Base-by-base conservation (phyloP, 306 rosid genomes). In the Cucumis sativus region DNA sequence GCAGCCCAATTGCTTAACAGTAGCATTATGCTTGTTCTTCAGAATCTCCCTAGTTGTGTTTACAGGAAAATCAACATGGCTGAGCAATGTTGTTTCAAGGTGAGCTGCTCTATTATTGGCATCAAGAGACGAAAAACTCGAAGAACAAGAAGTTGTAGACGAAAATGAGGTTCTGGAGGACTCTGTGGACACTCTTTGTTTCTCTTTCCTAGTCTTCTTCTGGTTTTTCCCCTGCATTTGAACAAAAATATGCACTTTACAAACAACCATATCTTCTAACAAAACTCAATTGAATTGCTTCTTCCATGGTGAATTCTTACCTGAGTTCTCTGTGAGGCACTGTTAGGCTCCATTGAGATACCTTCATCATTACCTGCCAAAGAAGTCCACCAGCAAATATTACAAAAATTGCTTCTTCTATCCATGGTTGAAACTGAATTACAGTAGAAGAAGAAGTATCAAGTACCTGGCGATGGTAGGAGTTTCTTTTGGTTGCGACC, bases 51-150 rank as follows among this genome's bases (percentile, higher is more conserved):
- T 79, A 33, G 67, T 82, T 41, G 59, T 65, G 33, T 79, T 82
- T 58, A 78, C 82, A 2, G 76, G 79, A 55, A 45, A 77, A 80
- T 37, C 72, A 49, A 59, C 71, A 67, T 37, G 92, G 82, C 66
- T 65, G 40, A 71, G 70, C 68, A 86, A 78, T 28, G 84, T 58
- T 17, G 88, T 78, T 57, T 90, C 92, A 30, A 64, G 78, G 59
- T 85, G 89, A 72, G 88, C 79, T 40, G 87, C 71, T 85, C 80
- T 86, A 82, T 74, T 84, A 10, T 81, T 82, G 13, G 55, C 13
- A 52, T 94, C 98, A 20, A 83, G 67, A 13, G 97, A 89, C 61
- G 98, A 90, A 87, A 90, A 84, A 89, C 92, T 89, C 5, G 97
- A 90, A 60, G 97, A 91, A 82, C 91, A 84, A 10, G 95, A 81